Evolutionary conservation across 2,329 filamentous ascomycete species (phyloP), one percentile per base, ranked within the genome.

Genomic region (Juglanconis oblonga): DNA sequence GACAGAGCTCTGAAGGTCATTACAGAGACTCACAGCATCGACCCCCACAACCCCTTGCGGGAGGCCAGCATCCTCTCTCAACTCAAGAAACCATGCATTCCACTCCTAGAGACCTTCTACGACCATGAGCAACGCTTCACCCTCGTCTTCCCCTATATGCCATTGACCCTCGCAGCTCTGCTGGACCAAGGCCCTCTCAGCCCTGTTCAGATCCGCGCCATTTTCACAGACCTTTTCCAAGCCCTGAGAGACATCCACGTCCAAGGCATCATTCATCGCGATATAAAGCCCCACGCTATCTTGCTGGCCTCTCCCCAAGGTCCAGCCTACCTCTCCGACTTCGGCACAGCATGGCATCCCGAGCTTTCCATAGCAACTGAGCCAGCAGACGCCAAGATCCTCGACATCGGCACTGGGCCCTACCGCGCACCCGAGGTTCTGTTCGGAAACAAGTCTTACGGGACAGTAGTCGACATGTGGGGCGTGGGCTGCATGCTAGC

Each of bases 211-310:
- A 64, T 78, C 13, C 70, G 71, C 24, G 66, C 70, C 29, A 85
- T 79, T 72, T 95, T 81, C 74, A 75, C 61, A 10, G 87, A 93
- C 66, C 70, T 95, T 6, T 89, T 97, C 69, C 72, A 76, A 3
- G 93, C 86, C 4, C 81, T 99, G 2, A 76, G 76, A 2, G 82
- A 90, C 67, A 79, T 97, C 2, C 95, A 99, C 71, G 67, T 73
- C 7, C 76, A 85, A 31, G 89, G 86, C 7, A 92, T 99, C 60
- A 89, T 99, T 57, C 95, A 99, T 72, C 87, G 95, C 59, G 95
- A 99, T 70, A 79, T 99, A 70, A 99, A 99, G 70, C 95, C 95
- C 0, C 92, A 92, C 0, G 96, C 97, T 56, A 82, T 99, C 40
- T 79, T 97, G 8, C 81, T 97, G 50, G 77, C 82, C 47, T 85